Evolutionary conservation across 2,329 filamentous ascomycete species (phyloP).

Genomic region (Ceratocystis huliohia): DNA sequence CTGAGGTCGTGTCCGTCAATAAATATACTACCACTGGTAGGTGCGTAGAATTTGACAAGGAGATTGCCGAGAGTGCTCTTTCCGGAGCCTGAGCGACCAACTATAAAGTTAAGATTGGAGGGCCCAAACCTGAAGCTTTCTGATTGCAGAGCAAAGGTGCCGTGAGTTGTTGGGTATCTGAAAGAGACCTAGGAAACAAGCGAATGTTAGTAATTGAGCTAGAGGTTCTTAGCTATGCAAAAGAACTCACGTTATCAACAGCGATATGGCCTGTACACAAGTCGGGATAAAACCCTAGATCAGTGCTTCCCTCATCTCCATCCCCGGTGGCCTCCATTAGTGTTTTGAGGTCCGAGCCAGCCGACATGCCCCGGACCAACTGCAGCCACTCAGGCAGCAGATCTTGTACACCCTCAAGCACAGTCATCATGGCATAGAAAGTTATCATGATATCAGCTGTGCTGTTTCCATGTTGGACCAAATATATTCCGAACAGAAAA

Average conservation of each 20-base stretch:
- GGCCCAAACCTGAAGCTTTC: conserved; percentile 58
- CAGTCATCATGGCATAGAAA: conserved; percentile 70
- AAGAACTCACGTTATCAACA: neutral
- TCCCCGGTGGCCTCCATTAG: conserved; percentile 24
- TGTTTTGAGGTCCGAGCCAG: conserved; percentile 40
- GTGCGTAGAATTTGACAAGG: conserved; percentile 63
- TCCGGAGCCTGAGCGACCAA: conserved; percentile 46
- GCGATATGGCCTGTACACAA: neutral
- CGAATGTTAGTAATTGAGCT: neutral
- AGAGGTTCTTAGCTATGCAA: neutral
- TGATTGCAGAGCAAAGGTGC: conserved; percentile 45
- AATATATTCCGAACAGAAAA: conserved; percentile 71
- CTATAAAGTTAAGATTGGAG: conserved; percentile 27
- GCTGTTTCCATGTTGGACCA: conserved; percentile 48
- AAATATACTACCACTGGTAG: conserved; percentile 49
- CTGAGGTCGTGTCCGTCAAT: conserved; percentile 54
- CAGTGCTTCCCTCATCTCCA: neutral
- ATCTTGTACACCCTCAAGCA: conserved; percentile 60
- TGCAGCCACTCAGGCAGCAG: conserved; percentile 66
- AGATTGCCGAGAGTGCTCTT: conserved; percentile 67
- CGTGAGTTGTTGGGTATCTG: conserved; percentile 60
- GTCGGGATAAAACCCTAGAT: neutral
- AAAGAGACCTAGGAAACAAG: conserved; percentile 50
- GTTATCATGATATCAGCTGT: conserved; percentile 64
- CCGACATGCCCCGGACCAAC: conserved; percentile 65